These are phyloP conservation scores for Schizophyllum commune DNA, from an alignment of 1,284 basidiomycete species.

Conservation along the genomic window DNA sequence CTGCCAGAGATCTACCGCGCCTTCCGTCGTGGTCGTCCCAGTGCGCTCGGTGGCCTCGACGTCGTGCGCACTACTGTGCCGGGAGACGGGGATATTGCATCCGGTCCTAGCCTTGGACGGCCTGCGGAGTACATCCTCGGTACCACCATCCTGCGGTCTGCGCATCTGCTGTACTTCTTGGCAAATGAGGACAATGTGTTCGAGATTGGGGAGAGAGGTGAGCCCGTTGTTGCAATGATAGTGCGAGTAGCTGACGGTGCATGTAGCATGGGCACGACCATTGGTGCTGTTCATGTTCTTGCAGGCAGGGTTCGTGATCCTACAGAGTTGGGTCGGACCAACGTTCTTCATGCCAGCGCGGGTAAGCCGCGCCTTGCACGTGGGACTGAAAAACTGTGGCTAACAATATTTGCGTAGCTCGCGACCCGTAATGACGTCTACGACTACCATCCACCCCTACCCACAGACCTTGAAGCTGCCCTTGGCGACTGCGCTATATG, in stretches of 20 bases:
- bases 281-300: constrained; percentile 55
- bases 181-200: constrained; percentile 80
- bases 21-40: constrained; percentile 58
- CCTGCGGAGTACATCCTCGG: not conserved
- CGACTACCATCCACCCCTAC: constrained; percentile 74
- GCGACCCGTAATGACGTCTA: constrained; percentile 51
- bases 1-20: constrained; percentile 79
- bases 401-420: constrained; percentile 35
- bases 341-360: constrained; percentile 71
- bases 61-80: constrained; percentile 65
- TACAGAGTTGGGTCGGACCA: constrained; percentile 66
- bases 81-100: constrained; percentile 60
- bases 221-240: constrained; percentile 16
- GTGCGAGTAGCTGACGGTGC: not conserved
- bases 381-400: not conserved
- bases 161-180: constrained; percentile 55
- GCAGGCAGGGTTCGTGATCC: constrained; percentile 59
- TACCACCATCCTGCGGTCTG: not conserved
- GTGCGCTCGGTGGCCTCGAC: constrained; percentile 64
- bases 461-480: constrained; percentile 68
- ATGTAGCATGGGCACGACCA: constrained; percentile 57
- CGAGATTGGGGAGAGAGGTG: constrained; percentile 65
- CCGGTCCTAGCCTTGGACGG: constrained; percentile 43
- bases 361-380: constrained; percentile 30
- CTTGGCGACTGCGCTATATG: constrained; percentile 86